These are phyloP conservation scores for Aspergillus campestris DNA, from an alignment of 495 filamentous ascomycete species.

Conservation along the genomic window DNA sequence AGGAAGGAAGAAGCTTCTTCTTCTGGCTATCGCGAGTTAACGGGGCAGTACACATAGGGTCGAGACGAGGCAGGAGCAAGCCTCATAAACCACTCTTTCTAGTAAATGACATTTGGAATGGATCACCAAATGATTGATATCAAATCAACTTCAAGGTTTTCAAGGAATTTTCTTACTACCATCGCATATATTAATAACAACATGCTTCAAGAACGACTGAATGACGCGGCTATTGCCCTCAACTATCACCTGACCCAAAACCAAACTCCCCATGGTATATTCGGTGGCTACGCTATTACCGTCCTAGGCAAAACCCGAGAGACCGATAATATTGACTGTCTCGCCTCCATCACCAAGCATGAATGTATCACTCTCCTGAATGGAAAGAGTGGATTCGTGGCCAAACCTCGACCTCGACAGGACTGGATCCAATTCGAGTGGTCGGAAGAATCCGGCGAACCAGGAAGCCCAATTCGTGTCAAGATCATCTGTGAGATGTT, in stretches of 20 bases:
- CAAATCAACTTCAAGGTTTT: too few species aligned
- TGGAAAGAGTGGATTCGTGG: background rate
- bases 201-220: constrained; percentile 4
- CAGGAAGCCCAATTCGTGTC: background rate
- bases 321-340: constrained; percentile 2
- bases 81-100: too few species aligned
- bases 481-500: constrained; percentile 7
- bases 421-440: constrained; percentile 4
- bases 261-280: background rate
- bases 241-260: constrained; percentile 2
- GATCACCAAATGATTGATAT: too few species aligned
- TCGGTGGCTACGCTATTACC: constrained; percentile 1
- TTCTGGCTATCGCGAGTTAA: too few species aligned
- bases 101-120: too few species aligned
- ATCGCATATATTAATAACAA: background rate
- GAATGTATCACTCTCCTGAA: background rate
- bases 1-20: too few species aligned
- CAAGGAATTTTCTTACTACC: too few species aligned
- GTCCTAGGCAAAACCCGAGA: background rate
- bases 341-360: background rate
- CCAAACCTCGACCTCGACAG: constrained; percentile 1
- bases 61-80: too few species aligned
- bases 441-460: constrained; percentile 1
- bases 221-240: constrained; percentile 4
- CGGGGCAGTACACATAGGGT: too few species aligned